Evolutionary conservation across 176 grass and related monocot genomes (phyloP).

Genomic region (Coix lacrymajobi): DNA sequence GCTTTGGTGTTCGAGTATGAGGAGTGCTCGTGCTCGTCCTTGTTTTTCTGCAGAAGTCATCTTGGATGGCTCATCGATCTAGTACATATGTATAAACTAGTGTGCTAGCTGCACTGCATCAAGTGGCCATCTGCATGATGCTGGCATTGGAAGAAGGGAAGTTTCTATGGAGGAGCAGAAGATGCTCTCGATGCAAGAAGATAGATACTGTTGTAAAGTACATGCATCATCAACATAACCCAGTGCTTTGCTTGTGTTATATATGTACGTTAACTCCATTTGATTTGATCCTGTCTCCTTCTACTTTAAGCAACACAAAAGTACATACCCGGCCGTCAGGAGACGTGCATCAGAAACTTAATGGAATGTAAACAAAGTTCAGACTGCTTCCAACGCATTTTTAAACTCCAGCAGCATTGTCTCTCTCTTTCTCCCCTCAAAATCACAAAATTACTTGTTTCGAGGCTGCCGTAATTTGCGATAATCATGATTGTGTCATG

Average conservation of each 20-base stretch:
- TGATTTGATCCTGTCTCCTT: conserved; percentile 3
- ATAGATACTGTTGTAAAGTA: conserved; percentile 10
- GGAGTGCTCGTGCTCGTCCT: no score
- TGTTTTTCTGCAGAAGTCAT: conserved; percentile 13
- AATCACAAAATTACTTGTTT: conserved; percentile 9
- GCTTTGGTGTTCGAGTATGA: conserved; percentile 1
- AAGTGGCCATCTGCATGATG: conserved; percentile 12
- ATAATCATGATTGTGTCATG: background rate
- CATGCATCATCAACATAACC: background rate
- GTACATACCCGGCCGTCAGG: background rate
- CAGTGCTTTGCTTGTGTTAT: background rate
- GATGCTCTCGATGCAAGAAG: conserved; percentile 28
- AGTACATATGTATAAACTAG: background rate
- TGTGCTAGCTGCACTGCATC: background rate
- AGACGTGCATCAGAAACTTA: background rate
- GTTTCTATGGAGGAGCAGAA: conserved; percentile 33
- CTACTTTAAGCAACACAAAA: conserved; percentile 5
- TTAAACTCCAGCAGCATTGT: background rate
- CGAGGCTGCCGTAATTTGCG: background rate
- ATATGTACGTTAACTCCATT: background rate
- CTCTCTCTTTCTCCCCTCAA: background rate
- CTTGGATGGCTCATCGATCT: background rate
- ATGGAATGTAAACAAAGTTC: background rate
- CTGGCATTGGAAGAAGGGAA: conserved; percentile 27
- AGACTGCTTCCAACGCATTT: background rate